Conservation (phyloP, 2,329 filamentous ascomycete species). For the Torrubiellomyces zombiae region DNA sequence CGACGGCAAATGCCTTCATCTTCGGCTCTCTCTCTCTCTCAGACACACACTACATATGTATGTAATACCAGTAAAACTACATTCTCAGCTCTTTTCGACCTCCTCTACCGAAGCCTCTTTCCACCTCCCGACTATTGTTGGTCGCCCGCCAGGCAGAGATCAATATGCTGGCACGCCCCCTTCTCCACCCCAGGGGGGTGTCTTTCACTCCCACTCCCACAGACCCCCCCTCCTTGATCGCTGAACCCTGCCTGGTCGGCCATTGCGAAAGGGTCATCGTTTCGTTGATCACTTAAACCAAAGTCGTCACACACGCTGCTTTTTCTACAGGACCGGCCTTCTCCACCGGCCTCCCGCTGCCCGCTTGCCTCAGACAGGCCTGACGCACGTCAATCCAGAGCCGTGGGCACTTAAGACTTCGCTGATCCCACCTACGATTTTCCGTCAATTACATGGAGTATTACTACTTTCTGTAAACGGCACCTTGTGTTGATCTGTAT, state of each 20-base stretch:
- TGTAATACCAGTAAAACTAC: no score
- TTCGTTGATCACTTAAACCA: conserved; percentile 36
- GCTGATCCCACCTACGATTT: conserved; percentile 42
- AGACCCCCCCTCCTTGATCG: conserved; percentile 21
- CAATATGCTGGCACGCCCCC: no score
- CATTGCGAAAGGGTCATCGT: conserved; percentile 32
- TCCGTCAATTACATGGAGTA: no score
- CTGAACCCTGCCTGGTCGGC: conserved; percentile 28
- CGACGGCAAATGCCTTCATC: no score
- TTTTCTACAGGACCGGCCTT: conserved; percentile 13
- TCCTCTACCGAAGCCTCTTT: no score
- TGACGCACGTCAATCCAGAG: conserved; percentile 23
- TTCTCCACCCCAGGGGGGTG: conserved; percentile 11
- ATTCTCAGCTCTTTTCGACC: no score
- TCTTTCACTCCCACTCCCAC: conserved; percentile 9
- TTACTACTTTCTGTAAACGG: no score
- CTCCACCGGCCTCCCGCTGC: conserved; percentile 21
- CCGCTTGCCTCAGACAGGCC: conserved; percentile 21
- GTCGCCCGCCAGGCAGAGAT: no score
- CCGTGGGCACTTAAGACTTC: conserved; percentile 38
- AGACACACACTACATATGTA: no score
- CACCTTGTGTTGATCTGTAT: no score
- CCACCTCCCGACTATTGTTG: no score
- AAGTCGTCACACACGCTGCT: conserved; percentile 32
- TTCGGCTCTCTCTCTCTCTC: no score